Conservation (phyloP, 2,329 filamentous ascomycete species). For the Penicillium rolfsii region DNA sequence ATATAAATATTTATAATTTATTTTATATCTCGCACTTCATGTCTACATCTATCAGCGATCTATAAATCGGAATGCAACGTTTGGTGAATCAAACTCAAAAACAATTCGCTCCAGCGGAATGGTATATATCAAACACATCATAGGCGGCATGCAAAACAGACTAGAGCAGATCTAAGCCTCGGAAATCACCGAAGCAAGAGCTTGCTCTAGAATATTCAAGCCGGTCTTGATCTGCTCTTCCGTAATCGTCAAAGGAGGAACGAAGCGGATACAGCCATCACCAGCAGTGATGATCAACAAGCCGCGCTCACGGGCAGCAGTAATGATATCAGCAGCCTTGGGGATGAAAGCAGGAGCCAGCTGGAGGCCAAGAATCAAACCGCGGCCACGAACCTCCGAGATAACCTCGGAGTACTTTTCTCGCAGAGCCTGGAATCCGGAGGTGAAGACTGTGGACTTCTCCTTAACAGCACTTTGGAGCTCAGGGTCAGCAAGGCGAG, state of each 20-base stretch:
- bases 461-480: slow-evolving; percentile 70
- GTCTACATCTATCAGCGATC: slow-evolving; percentile 1
- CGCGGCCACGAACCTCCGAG: slow-evolving; percentile 77
- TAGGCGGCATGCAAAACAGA: slow-evolving; percentile 22
- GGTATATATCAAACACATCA: slow-evolving; percentile 30
- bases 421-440: slow-evolving; percentile 61
- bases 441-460: slow-evolving; percentile 66
- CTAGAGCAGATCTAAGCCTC: slow-evolving; percentile 32
- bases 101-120: slow-evolving; percentile 18
- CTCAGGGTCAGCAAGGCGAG: slow-evolving; percentile 69
- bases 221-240: slow-evolving; percentile 79
- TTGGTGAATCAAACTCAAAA: not conserved
- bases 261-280: slow-evolving; percentile 87
- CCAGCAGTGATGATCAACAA: slow-evolving; percentile 90
- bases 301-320: slow-evolving; percentile 83
- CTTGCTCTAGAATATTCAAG: slow-evolving; percentile 72
- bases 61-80: not conserved
- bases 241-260: slow-evolving; percentile 81
- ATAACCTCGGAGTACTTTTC: slow-evolving; percentile 71
- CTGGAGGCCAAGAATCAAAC: slow-evolving; percentile 86
- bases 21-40: not conserved
- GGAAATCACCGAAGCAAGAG: slow-evolving; percentile 60
- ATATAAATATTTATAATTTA: not conserved
- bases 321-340: slow-evolving; percentile 64
- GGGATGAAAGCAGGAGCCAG: slow-evolving; percentile 67